Percentiles rank a stretch among this genome's conserved stretches.
These are phyloP conservation scores for Myrica gale DNA, from an alignment of 306 rosid genomes.

Conservation along the genomic window DNA sequence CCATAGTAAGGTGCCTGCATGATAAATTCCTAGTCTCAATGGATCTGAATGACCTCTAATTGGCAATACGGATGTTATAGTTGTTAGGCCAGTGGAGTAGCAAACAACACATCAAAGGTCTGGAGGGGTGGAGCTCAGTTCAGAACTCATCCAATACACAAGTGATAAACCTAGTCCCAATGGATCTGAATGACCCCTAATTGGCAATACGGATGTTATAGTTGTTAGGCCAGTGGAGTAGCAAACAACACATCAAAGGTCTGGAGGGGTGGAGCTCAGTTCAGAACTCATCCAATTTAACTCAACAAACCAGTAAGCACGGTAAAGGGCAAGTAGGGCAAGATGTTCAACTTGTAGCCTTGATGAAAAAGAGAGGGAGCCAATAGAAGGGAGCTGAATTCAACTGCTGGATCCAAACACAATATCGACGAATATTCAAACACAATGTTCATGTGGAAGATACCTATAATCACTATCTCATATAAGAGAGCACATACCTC, in stretches of 20 bases:
- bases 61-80: neutral
- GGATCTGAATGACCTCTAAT: neutral
- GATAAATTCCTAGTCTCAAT: constrained; percentile 7
- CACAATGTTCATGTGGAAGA: neutral
- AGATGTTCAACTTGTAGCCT: neutral
- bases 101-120: constrained; percentile 3
- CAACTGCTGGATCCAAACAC: neutral
- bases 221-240: neutral
- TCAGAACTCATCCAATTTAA: neutral
- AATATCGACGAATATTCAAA: neutral
- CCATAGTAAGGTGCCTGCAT: constrained; percentile 89
- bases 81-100: constrained; percentile 2
- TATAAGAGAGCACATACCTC: constrained; percentile 53
- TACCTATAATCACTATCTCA: neutral
- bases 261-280: neutral
- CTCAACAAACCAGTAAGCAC: neutral
- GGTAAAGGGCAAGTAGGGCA: neutral
- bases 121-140: neutral
- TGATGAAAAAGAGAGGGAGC: neutral
- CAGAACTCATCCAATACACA: neutral
- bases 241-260: neutral
- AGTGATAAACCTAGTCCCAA: constrained; percentile 34
- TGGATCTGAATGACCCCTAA: neutral
- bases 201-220: neutral
- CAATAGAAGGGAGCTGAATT: neutral